Percentiles rank a stretch among this genome's conserved stretches.
These are phyloP conservation scores for Clavariopsis aquatica DNA, from an alignment of 495 filamentous ascomycete species.

Conservation along the genomic window DNA sequence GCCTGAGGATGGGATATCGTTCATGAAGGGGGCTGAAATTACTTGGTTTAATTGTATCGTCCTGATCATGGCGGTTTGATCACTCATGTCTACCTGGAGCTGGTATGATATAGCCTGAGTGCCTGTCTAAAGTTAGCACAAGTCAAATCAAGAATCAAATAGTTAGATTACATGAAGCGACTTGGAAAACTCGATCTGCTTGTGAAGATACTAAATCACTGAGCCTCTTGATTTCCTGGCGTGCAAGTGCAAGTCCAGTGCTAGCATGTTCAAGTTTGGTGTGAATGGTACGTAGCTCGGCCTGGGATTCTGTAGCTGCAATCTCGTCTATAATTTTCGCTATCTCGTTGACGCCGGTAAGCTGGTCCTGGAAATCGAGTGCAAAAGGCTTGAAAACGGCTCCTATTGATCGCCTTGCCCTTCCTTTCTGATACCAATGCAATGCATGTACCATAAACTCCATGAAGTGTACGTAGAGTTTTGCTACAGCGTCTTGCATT, in stretches of 20 bases:
- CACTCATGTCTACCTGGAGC: not conserved
- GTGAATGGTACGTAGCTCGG: not conserved
- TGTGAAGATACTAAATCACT: not conserved
- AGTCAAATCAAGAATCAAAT: not conserved
- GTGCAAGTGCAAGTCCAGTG: not conserved
- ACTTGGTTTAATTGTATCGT: not conserved
- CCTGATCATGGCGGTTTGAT: not conserved
- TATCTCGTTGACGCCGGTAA: not conserved
- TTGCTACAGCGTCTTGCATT: conserved; percentile 28
- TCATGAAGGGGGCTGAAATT: not conserved
- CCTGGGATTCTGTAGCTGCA: not conserved
- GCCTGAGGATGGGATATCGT: not conserved
- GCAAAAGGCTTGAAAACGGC: not conserved
- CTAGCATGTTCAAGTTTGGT: not conserved
- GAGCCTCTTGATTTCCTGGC: not conserved
- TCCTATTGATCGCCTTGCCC: not conserved
- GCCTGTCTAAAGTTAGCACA: not conserved
- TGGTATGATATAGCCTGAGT: not conserved
- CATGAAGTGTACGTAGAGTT: conserved; percentile 33
- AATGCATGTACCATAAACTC: conserved; percentile 27
- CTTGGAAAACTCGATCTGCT: not conserved
- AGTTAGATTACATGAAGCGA: not conserved
- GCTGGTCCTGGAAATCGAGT: not conserved
- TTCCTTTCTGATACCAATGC: conserved; percentile 30
- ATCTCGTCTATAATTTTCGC: not conserved